A percentile compares a stretch with the other conserved stretches of the same genome.
These are phyloP conservation scores for Lasiosphaeria hispida DNA, from an alignment of 495 filamentous ascomycete species.

Conservation along the genomic window DNA sequence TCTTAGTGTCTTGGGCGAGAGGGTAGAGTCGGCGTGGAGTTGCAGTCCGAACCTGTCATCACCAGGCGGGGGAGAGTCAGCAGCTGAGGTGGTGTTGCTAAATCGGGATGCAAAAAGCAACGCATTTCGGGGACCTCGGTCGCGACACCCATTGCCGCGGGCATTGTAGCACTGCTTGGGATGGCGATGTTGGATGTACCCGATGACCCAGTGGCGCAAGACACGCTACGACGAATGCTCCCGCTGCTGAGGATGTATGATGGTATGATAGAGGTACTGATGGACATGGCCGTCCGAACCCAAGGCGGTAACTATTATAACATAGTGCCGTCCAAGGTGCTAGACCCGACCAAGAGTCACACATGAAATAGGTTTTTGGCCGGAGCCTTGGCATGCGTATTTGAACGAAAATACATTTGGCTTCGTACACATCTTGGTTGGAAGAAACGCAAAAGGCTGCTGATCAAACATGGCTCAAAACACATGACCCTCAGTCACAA, in stretches of 20 bases:
- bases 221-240: neutral
- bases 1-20: neutral
- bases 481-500: too few species aligned
- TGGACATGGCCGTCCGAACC: neutral
- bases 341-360: neutral
- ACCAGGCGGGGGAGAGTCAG: neutral
- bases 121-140: neutral
- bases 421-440: too few species aligned
- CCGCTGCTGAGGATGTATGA: neutral
- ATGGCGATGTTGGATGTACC: neutral
- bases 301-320: neutral
- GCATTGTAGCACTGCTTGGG: neutral
- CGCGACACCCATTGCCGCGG: neutral
- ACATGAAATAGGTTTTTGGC: neutral
- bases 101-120: neutral
- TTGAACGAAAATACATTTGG: too few species aligned
- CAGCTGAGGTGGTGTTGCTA: too few species aligned
- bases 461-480: too few species aligned
- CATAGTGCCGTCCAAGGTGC: neutral
- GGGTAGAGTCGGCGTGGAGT: neutral
- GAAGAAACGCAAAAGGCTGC: too few species aligned
- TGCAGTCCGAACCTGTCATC: neutral
- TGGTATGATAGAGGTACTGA: neutral
- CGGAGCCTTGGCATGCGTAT: neutral
- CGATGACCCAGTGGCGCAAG: neutral